Base-by-base conservation (phyloP, 1,284 basidiomycete species). In the Boletus sp. region DNA sequence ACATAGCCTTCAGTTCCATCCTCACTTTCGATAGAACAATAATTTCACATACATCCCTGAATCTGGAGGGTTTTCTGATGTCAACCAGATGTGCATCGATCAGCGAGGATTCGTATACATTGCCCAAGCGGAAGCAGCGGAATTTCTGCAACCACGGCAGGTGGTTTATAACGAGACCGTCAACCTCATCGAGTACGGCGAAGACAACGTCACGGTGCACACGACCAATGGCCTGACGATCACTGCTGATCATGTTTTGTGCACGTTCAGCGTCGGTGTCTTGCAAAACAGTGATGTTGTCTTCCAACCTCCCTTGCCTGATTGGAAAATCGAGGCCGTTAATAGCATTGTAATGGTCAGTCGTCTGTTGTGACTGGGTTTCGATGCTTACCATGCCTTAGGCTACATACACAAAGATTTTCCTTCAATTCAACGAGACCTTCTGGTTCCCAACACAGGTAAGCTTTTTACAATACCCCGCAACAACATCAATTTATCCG, bases 21-120 rank as follows among this genome's bases (percentile, higher is more conserved):
- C 24, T 61, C 29, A 61, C 11, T 18, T 35, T 35, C 4, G 9
- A 29, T 29, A 61, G 57, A 58, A 58, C 18, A 61, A 58, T 20
- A 58, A 58, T 37, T 61, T 60, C 35, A 58, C 56, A 18, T 58
- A 61, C 2, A 58, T 58, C n/a, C 58, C 56, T 4, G 58, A 27
- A 39, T 55, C 3, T 12, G 56, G 56, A 60, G 56, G 56, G 13
- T 58, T 58, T 29, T 61, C 57, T 1, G 36, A 15, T 29, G 12
- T 8, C 7, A 55, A 61, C 36, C 22, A 15, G 11, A n/a, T 58
- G 52, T 56, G 4, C 36, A 41, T 58, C 1, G 59, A 58, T 16
- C 52, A 41, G n/a, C 52, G 59, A 61, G 57, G 57, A 56, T 58
- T 55, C 22, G 33, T 1, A 9, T 39, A 61, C 35, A 61, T 58